These are phyloP conservation scores for Rhododendron molle DNA, from an alignment of 148 eudicot genomes.

Conservation along the genomic window DNA sequence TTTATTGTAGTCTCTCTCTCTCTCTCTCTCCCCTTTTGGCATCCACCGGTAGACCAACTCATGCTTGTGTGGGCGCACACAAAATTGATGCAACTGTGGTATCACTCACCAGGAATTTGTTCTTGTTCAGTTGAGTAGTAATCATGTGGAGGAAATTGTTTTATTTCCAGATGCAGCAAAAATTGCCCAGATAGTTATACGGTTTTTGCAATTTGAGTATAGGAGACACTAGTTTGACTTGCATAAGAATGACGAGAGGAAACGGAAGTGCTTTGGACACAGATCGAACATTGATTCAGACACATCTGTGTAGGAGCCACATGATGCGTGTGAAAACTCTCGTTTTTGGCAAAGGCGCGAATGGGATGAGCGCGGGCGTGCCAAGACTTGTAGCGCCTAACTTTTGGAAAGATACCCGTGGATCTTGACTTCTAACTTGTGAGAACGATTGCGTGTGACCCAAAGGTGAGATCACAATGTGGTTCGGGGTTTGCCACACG, in stretches of 20 bases:
- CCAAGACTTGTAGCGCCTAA: no score
- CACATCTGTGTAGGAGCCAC: not conserved
- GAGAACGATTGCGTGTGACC: no score
- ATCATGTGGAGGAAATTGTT: not conserved
- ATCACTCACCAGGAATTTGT: not conserved
- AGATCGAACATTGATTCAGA: not conserved
- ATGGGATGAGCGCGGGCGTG: no score
- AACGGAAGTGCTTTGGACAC: no score
- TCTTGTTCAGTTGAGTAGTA: not conserved
- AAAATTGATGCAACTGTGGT: not conserved
- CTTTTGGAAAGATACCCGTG: no score
- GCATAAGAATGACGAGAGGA: not conserved
- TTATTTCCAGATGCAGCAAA: not conserved
- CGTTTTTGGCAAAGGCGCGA: no score
- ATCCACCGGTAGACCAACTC: not conserved
- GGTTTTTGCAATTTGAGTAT: not conserved
- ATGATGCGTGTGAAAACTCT: not conserved
- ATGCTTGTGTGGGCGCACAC: not conserved
- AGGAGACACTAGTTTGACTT: not conserved
- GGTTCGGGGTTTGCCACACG: no score
- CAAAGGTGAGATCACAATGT: no score
- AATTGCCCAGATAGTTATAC: not conserved
- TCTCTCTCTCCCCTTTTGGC: not conserved
- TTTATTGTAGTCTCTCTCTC: not conserved
- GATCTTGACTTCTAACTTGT: no score